Base-by-base conservation (phyloP, 2,329 filamentous ascomycete genomes). In the Diplocarpon mali region DNA sequence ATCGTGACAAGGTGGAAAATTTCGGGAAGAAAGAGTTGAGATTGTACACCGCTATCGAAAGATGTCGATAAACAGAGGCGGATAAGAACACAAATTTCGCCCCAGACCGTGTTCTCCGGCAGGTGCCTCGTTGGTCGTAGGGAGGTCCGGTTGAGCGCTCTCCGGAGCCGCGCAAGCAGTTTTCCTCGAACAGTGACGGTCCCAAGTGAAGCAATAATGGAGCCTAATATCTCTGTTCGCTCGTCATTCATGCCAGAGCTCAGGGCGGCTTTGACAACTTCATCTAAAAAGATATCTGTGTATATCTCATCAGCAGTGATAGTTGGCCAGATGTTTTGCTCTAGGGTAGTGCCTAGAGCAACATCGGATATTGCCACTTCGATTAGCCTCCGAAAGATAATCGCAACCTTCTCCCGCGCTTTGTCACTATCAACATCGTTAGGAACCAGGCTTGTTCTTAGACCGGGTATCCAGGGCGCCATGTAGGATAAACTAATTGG, bases 1-100 rank as follows among this genome's bases (percentile, higher is more conserved):
- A 84, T 82, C 0, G 80, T 83, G 47, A 83, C 76, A 39, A 83
- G 69, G 60, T 84, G 80, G 58, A 83, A 83, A 37, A 84, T 69
- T 57, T 84, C 80, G 0, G 80, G 79, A 5, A 84, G 64, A 53
- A 77, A 84, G 36, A 83, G 67, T 59, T 83, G 79, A 3, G 78
- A 72, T 60, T 84, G 80, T 12, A 80, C 71, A 16, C 78, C 75
- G 51, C 73, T 79, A 59, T 83, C 76, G 52, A 84, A 84, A 1
- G 80, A 83, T 40, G 82, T 65, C 1, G 78, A 73, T 12, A 83
- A 65, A 49, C 77, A 82, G 51, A 84, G 79, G 37, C 78, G 75
- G 39, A 84, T 65, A 28, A 84, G 65, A 37, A 83, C 70, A 57
- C 78, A 81, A 24, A 84, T 76, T 60, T 84, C 80, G n/a, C 70